Base-by-base conservation (phyloP, 768 basidiomycete species). In the Chalciporus pseudorubinellus region DNA sequence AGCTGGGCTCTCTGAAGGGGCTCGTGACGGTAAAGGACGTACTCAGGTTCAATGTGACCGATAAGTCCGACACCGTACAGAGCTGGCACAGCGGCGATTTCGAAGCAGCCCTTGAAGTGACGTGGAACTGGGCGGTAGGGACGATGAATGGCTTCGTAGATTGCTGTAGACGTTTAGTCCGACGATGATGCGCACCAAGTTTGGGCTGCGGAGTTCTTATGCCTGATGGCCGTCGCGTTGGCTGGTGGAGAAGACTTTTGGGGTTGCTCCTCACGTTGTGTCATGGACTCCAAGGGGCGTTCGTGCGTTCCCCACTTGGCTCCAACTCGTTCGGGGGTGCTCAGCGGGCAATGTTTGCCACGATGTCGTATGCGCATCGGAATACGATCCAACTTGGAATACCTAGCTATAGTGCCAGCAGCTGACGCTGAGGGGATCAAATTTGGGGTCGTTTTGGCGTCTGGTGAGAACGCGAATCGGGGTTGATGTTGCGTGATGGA, bases 1-100 rank as follows among this genome's bases (percentile, higher is more conserved):
- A 92, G 51, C 82, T 87, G 60, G 95, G 95, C 10, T 70, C 74
- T 29, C 76, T 99, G 11, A 81, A 78, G 9, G 97, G 97, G 1
- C 74, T 99, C 24, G 84, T 98, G 31, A 98, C 95, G 0, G 91
- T 98, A 42, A 99, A 99, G 66, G 97, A 99, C 62, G 92, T 98
- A 4, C 72, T 99, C 14, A 86, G 86, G 46, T 92, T 95, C 63
- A 95, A 89, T 51, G 76, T 81, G 14, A 79, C 63, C 3, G 78
- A 82, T 60, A 77, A 77, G 51, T 75, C 77, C 14, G 76, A 76
- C 31, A 74, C 72, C 41, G 72, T 77, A 42, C 76, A 75, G 12
- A 52, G 44, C 21, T 83, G 81, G 82, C 80, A 82, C 58, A 78
- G 76, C 36, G 84, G 83, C 5, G 83, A 84, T n/a, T 68, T 86